Percentiles rank a stretch among this genome's conserved stretches.
Evolutionary conservation across 306 rosid species (phyloP).

Genomic region (Citrullus mucosospermus): DNA sequence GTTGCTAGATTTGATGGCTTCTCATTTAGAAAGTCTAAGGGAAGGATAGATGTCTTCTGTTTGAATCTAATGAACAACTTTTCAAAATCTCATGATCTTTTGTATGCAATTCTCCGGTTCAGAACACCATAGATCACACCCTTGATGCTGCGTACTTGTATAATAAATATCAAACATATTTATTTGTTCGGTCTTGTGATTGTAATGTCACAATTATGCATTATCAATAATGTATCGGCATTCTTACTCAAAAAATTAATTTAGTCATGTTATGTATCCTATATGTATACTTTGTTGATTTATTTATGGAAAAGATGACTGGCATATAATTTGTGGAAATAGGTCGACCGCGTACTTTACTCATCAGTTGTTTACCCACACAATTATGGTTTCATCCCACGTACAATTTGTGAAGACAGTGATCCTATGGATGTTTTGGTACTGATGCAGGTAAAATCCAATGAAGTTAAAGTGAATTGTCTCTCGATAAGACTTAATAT

Average conservation of each 20-base stretch:
- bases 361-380: conserved; percentile 97
- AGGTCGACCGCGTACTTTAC: conserved; percentile 96
- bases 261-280: background rate
- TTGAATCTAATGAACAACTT: background rate
- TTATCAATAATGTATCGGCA: background rate
- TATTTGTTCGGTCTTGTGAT: background rate
- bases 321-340: conserved; percentile 14
- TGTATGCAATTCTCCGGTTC: background rate
- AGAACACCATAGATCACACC: background rate
- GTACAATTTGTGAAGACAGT: conserved; percentile 91
- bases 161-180: background rate
- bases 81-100: background rate
- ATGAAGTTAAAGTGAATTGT: background rate
- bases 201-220: background rate
- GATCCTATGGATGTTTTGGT: conserved; percentile 94
- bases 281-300: background rate
- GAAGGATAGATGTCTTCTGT: background rate
- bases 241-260: background rate
- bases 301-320: conserved; percentile 11
- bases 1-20: background rate
- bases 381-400: conserved; percentile 94
- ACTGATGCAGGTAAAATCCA: conserved; percentile 76
- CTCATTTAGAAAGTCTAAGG: background rate
- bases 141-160: background rate
- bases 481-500: background rate